phyloP scores from a whole-genome alignment of 345 rosid genomes.

The Gossypium ekmanianum region DNA sequence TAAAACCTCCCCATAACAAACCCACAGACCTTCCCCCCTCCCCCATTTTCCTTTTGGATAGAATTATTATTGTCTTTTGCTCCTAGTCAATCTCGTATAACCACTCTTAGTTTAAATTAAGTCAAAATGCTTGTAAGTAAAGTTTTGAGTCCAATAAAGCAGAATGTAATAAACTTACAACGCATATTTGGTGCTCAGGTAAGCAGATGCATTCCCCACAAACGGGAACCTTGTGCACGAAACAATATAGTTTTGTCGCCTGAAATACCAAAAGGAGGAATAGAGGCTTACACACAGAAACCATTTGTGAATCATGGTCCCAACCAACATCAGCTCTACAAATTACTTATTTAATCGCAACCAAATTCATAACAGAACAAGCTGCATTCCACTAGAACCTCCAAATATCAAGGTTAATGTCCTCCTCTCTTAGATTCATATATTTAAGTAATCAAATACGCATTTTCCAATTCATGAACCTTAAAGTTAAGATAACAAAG shows the following conservation, averaged over 20 bases:
- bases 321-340: neutral
- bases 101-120: neutral
- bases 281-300: neutral
- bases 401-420: neutral
- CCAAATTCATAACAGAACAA: constrained; percentile 2
- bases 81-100: neutral
- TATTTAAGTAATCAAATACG: neutral
- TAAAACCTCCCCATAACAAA: neutral
- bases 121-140: neutral
- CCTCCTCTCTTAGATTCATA: neutral
- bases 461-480: neutral
- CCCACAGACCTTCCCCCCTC: too few species aligned
- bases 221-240: constrained; percentile 9
- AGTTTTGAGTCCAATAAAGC: neutral
- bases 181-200: constrained; percentile 95
- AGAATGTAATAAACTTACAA: constrained; percentile 42
- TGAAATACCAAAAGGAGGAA: constrained; percentile 32
- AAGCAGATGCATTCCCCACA: constrained; percentile 45
- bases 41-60: neutral
- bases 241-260: constrained; percentile 45
- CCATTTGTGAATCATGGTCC: neutral
- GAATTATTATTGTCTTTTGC: neutral
- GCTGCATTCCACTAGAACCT: constrained; percentile 9
- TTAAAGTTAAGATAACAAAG: constrained; percentile 1
- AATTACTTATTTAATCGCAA: neutral